Conservation (phyloP, 192 early-diverging fungal species). For the Bifiguratus adelaidae region DNA sequence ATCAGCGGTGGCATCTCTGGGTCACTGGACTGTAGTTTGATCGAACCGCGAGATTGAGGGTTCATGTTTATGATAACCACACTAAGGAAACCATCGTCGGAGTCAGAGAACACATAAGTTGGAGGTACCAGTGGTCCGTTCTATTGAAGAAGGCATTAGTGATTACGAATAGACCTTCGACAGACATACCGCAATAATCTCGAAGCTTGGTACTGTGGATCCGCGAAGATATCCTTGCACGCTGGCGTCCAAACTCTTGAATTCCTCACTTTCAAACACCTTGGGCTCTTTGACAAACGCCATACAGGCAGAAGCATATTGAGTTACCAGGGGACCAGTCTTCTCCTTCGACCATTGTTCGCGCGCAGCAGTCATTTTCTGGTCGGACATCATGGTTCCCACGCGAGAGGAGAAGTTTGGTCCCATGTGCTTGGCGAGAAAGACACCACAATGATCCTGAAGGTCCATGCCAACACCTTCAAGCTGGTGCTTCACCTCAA, state of each 20-base stretch:
- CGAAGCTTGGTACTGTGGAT: not conserved
- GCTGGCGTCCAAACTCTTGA: not conserved
- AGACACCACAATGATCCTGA: slow-evolving; percentile 13
- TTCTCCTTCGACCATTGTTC: not conserved
- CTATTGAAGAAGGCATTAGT: too few species aligned
- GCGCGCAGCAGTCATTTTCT: not conserved
- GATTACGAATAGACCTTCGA: too few species aligned
- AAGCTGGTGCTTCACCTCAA: slow-evolving; percentile 10
- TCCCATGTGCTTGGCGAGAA: slow-evolving; percentile 5
- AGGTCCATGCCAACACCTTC: slow-evolving; percentile 25
- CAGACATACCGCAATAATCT: too few species aligned
- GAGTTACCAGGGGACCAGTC: not conserved
- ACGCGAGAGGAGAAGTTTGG: not conserved
- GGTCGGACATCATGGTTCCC: not conserved
- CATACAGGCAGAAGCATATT: not conserved
- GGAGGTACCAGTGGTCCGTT: not conserved
- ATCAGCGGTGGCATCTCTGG: not conserved
- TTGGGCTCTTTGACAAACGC: not conserved
- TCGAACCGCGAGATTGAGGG: not conserved
- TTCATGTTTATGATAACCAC: not conserved
- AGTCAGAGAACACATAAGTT: not conserved
- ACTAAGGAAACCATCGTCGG: not conserved
- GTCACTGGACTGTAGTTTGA: not conserved
- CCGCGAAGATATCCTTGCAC: not conserved
- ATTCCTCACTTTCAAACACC: not conserved